Percentiles rank a stretch among this genome's conserved stretches.
These are phyloP conservation scores for Salix purpurea DNA, from an alignment of 345 rosid species.

Conservation along the genomic window DNA sequence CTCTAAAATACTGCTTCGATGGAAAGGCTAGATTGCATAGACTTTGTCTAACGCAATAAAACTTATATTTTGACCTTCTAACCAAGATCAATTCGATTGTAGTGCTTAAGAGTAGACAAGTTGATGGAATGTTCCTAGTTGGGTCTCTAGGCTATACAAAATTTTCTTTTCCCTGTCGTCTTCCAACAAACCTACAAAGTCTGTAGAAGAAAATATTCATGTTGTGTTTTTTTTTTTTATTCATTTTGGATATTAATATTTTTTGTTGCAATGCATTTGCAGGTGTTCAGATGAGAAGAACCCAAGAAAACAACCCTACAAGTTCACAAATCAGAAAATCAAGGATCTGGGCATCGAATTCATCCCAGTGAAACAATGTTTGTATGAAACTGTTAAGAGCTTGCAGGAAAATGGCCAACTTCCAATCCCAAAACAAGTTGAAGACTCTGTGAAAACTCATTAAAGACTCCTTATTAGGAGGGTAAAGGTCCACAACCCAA, in stretches of 20 bases:
- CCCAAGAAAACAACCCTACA: conserved; percentile 75
- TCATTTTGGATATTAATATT: neutral
- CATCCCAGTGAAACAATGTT: conserved; percentile 67
- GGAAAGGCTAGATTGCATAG: no score
- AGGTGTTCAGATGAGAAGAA: conserved; percentile 94
- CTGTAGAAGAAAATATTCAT: no score
- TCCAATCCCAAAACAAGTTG: conserved; percentile 45
- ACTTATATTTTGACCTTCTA: no score
- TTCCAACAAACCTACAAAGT: no score
- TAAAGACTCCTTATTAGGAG: neutral
- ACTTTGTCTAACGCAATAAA: no score
- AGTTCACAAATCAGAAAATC: conserved; percentile 73
- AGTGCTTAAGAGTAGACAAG: no score
- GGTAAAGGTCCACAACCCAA: neutral
- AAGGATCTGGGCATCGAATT: conserved; percentile 74
- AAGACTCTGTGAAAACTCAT: conserved; percentile 27
- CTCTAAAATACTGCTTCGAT: no score
- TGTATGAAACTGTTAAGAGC: conserved; percentile 86
- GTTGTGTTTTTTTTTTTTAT: no score
- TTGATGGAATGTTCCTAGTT: no score
- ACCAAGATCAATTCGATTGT: no score
- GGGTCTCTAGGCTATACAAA: no score
- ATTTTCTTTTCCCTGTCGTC: no score
- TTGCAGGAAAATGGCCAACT: conserved; percentile 88
- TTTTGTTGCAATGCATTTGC: neutral